Evolutionary conservation across 768 basidiomycete species (phyloP), one percentile per base, ranked within the genome.

Genomic region (Tulasnella sp.): DNA sequence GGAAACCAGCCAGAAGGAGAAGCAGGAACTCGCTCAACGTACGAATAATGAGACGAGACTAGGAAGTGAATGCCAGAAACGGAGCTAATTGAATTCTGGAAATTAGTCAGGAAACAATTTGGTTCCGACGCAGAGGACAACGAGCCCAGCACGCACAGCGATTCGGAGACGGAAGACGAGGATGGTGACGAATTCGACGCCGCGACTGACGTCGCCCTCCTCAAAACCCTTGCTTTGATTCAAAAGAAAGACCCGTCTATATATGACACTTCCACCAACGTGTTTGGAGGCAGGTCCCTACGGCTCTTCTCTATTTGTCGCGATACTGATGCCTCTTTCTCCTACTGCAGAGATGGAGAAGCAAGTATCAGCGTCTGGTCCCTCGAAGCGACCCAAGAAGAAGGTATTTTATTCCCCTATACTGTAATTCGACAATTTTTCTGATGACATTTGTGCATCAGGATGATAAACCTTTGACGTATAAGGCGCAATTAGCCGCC

Each of bases 101-200:
- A 27, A 83, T n/a, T 78, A 95, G 95, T 96, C 75, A 93, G 94
- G 86, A 93, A 93, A 77, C 94, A 96, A 85, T 95, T 96, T 78
- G 85, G 84, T 44, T 82, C 87, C 1, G 87, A 87, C 24, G 77
- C 75, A 14, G 84, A 86, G 39, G 90, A 89, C 2, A 87, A 87
- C 3, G 86, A 83, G 2, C 56, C 58, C 18, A 42, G 85, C n/a
- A 84, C 84, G 5, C 87, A 88, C 10, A 85, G 86, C 9, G 92
- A 93, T 83, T 93, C 92, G 0, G 94, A 95, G 82, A 91, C 91
- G 1, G 97, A 99, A 84, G 97, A 99, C 84, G 94, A 96, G 83
- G 94, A 97, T 79, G 98, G 96, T 19, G 95, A 95, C 82, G 94
- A 98, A 84, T 89, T 99, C 75, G 99, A 97, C 0, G 96, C 96